A percentile compares a stretch with the other conserved stretches of the same genome.
Evolutionary conservation across 2,329 filamentous ascomycete genomes (phyloP).

Genomic region (Botrytis aclada): DNA sequence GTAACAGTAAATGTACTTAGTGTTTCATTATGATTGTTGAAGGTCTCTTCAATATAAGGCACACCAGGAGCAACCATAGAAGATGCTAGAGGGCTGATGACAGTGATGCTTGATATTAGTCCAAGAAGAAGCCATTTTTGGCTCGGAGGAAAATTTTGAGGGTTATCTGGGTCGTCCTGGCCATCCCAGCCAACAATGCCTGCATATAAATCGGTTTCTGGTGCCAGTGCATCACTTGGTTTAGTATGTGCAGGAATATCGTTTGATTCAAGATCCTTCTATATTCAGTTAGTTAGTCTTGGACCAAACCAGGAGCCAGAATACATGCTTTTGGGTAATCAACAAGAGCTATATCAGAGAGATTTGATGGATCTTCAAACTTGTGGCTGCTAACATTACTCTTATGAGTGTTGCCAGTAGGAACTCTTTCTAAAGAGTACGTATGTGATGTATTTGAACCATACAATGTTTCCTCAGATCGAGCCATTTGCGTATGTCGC

Average conservation of each 20-base stretch:
- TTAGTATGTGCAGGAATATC: not conserved
- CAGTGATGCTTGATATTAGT: constrained; percentile 20
- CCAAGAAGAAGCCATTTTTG: constrained; percentile 20
- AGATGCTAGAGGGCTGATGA: constrained; percentile 35
- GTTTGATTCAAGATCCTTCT: not conserved
- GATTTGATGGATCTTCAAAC: not conserved
- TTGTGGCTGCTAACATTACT: not conserved
- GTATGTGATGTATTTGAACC: constrained; percentile 6
- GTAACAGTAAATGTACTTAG: constrained; percentile 26
- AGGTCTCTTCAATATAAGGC: constrained; percentile 26
- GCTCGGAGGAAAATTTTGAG: constrained; percentile 21
- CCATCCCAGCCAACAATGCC: constrained; percentile 35
- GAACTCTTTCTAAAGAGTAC: constrained; percentile 2
- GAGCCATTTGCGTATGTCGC: not conserved
- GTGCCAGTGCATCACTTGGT: not conserved
- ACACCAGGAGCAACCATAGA: constrained; percentile 46
- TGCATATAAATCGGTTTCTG: constrained; percentile 43
- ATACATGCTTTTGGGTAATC: constrained; percentile 9
- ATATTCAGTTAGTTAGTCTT: constrained; percentile 6
- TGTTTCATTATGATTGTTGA: constrained; percentile 23
- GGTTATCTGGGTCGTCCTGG: constrained; percentile 23
- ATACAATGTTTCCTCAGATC: constrained; percentile 5
- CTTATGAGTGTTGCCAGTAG: constrained; percentile 5
- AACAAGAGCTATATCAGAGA: constrained; percentile 10
- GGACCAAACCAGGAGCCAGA: not conserved